Conservation (phyloP, 192 early-diverging fungal genomes). For the Umbelopsis ramanniana region DNA sequence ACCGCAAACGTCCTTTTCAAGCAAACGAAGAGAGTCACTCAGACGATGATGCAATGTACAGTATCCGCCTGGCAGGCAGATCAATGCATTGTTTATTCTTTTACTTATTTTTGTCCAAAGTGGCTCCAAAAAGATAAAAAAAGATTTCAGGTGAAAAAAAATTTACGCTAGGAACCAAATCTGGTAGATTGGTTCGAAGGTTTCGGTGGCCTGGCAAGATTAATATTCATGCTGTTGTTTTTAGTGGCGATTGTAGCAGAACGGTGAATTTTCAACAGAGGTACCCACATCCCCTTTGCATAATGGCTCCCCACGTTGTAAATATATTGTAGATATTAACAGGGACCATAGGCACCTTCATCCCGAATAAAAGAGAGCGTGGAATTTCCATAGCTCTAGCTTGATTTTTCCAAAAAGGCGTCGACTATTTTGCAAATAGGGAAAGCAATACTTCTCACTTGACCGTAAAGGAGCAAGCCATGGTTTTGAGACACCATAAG, state of each 20-base stretch:
- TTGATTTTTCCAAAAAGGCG: conserved; percentile 14
- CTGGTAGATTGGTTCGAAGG: no score
- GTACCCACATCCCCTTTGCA: no score
- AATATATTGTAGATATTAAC: no score
- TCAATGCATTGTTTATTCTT: neutral
- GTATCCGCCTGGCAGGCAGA: neutral
- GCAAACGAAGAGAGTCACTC: conserved; percentile 6
- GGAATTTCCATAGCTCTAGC: neutral
- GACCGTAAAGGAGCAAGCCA: conserved; percentile 25
- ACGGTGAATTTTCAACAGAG: no score
- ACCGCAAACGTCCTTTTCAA: conserved; percentile 9
- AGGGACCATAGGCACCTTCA: no score
- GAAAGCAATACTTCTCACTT: conserved; percentile 21
- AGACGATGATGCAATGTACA: neutral
- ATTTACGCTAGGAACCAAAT: neutral
- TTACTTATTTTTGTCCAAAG: conserved; percentile 4
- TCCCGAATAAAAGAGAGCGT: no score
- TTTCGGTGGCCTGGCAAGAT: no score
- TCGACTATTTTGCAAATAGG: conserved; percentile 8
- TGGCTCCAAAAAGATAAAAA: conserved; percentile 1
- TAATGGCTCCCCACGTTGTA: no score
- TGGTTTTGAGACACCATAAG: conserved; percentile 19
- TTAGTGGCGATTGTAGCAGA: no score
- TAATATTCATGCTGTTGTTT: no score
- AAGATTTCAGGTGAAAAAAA: conserved; percentile 4